These are phyloP conservation scores for Xylaria flabelliformis DNA, from an alignment of 495 filamentous ascomycete genomes.

Conservation along the genomic window DNA sequence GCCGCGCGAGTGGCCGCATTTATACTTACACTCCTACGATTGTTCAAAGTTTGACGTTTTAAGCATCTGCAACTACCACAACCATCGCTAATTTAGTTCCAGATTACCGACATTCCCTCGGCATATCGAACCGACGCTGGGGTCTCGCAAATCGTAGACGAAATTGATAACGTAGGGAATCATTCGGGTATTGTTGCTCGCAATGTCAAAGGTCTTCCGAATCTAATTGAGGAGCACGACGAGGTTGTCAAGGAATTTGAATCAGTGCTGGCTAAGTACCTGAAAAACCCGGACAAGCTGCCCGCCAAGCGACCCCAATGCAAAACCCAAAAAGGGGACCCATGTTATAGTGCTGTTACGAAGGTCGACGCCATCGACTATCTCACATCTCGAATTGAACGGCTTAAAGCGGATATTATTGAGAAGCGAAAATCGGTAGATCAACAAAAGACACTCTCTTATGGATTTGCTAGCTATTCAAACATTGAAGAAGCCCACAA, in stretches of 20 bases:
- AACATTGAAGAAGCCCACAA: slow-evolving; percentile 76
- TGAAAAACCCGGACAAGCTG: slow-evolving; percentile 74
- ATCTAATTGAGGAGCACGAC: slow-evolving; percentile 76
- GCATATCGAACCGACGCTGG: slow-evolving; percentile 72
- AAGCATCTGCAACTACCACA: not conserved
- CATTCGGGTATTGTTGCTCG: slow-evolving; percentile 73
- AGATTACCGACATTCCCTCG: slow-evolving; percentile 68
- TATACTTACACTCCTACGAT: not conserved
- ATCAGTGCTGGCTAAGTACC: slow-evolving; percentile 73
- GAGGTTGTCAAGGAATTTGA: slow-evolving; percentile 72
- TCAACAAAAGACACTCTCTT: slow-evolving; percentile 76
- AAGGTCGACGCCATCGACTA: slow-evolving; percentile 86
- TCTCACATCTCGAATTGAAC: slow-evolving; percentile 71
- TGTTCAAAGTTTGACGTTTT: not conserved
- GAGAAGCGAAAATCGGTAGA: slow-evolving; percentile 73
- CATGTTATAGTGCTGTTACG: slow-evolving; percentile 55
- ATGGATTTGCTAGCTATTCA: slow-evolving; percentile 82
- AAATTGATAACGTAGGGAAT: slow-evolving; percentile 65
- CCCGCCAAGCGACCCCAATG: slow-evolving; percentile 72
- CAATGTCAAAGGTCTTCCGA: slow-evolving; percentile 77
- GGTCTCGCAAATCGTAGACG: slow-evolving; percentile 67
- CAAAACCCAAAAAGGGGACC: slow-evolving; percentile 66
- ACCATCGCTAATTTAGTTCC: slow-evolving; percentile 48
- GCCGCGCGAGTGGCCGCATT: not conserved
- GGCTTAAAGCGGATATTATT: slow-evolving; percentile 73